A percentile compares a stretch with the other conserved stretches of the same genome.
Conservation (phyloP, 2,329 filamentous ascomycete genomes). For the Sporothrix brunneoviolacea region DNA sequence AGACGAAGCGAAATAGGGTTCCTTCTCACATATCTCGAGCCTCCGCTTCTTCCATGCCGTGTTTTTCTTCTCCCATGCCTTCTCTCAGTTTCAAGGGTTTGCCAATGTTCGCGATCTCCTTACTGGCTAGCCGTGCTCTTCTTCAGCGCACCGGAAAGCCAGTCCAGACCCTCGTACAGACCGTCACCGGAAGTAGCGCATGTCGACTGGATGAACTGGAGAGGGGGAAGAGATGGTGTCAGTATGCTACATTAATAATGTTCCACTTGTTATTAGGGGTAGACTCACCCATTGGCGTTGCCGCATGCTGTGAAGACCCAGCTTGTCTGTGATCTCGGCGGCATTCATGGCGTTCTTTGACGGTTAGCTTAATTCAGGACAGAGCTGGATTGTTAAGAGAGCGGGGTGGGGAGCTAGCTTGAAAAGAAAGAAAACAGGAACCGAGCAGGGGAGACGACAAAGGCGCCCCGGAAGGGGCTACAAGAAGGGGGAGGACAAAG, state of each 20-base stretch:
- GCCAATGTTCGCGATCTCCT: conserved; percentile 4
- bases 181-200: conserved; percentile 80
- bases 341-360: conserved; percentile 98
- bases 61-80: too few species aligned
- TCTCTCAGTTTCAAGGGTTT: too few species aligned
- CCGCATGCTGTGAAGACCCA: conserved; percentile 97
- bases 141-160: conserved; percentile 75
- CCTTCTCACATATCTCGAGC: neutral
- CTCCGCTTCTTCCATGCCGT: neutral
- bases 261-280: too few species aligned
- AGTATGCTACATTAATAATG: too few species aligned
- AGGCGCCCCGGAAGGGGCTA: too few species aligned
- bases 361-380: too few species aligned
- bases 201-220: conserved; percentile 72
- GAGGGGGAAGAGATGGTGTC: conserved; percentile 82
- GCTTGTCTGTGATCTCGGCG: conserved; percentile 99
- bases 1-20: too few species aligned
- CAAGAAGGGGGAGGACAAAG: conserved; percentile 7
- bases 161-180: conserved; percentile 71
- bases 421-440: neutral
- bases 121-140: conserved; percentile 41
- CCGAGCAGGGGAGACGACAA: conserved; percentile 5
- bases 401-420: neutral
- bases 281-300: conserved; percentile 98
- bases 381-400: too few species aligned